phyloP scores from a whole-genome alignment of 225 moss, liverwort and hornwort genomes.

The Antitrichia curtipendula region DNA sequence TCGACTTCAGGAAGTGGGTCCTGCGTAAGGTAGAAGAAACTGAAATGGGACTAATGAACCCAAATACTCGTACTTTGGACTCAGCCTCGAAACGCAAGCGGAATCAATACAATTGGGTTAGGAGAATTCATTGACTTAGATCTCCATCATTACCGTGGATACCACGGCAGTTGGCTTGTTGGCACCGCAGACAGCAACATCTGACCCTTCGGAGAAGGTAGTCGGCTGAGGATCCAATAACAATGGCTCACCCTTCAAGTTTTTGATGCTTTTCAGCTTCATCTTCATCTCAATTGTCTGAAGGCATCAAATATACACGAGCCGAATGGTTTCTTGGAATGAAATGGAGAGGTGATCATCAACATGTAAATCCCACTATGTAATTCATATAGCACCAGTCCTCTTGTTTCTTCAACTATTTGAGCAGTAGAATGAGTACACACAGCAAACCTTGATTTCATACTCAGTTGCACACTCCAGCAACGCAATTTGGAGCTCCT shows the following conservation, averaged over 20 bases:
- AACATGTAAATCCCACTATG: neutral
- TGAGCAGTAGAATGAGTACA: neutral
- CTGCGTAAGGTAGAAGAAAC: neutral
- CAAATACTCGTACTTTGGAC: neutral
- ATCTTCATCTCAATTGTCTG: conserved; percentile 96
- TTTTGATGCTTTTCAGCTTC: conserved; percentile 57
- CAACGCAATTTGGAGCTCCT: conserved; percentile 81
- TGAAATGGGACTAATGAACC: neutral
- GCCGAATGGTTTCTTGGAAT: neutral
- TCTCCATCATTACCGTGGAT: conserved; percentile 2
- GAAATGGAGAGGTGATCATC: neutral
- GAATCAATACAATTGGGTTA: neutral
- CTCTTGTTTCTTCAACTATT: neutral
- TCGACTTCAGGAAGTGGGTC: conserved; percentile 15
- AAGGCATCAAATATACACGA: neutral
- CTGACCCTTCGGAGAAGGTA: neutral
- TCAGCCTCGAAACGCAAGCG: neutral
- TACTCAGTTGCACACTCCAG: conserved; percentile 97
- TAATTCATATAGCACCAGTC: neutral
- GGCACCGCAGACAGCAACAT: neutral
- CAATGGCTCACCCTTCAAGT: conserved; percentile 20
- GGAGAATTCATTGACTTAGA: neutral
- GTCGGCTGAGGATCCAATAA: neutral
- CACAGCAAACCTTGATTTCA: conserved; percentile 64
- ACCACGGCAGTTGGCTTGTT: conserved; percentile 4